Conservation (phyloP, 1,284 basidiomycete species). For the Microstroma glucosiphilum region DNA sequence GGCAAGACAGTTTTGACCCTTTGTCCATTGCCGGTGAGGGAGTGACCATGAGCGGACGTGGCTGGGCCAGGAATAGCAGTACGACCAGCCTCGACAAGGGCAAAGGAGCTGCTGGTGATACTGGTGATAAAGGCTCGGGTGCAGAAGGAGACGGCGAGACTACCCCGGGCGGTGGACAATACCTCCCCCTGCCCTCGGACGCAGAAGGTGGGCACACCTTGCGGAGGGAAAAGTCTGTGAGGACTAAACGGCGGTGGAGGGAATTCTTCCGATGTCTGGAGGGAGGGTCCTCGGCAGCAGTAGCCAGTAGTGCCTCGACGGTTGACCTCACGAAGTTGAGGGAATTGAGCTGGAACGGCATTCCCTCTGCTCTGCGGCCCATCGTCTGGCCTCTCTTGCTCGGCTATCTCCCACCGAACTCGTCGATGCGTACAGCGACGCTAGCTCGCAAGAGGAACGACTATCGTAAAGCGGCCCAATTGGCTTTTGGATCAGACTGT, state of each 20-base stretch:
- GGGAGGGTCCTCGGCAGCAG: conserved; percentile 18
- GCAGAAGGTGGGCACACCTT: background rate
- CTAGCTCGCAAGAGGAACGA: conserved; percentile 84
- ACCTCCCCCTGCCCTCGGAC: background rate
- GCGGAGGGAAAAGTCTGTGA: conserved; percentile 22
- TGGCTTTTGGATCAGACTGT: conserved; percentile 62
- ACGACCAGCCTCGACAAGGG: background rate
- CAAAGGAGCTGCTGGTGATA: conserved; percentile 7
- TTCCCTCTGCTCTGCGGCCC: conserved; percentile 78
- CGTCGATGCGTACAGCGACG: conserved; percentile 68
- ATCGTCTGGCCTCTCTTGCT: conserved; percentile 91
- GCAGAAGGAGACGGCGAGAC: conserved; percentile 1
- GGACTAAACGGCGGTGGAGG: conserved; percentile 28
- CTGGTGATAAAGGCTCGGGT: background rate
- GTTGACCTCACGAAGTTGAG: conserved; percentile 63
- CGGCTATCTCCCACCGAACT: conserved; percentile 75
- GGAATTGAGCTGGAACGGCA: conserved; percentile 90
- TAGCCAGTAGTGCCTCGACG: background rate
- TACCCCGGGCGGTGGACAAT: background rate
- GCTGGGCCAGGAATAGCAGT: conserved; percentile 15
- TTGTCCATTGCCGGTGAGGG: conserved; percentile 41
- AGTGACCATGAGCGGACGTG: conserved; percentile 30
- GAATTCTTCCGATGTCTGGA: conserved; percentile 32
- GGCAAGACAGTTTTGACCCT: conserved; percentile 23
- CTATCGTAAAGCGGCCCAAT: conserved; percentile 78